phyloP scores from a whole-genome alignment of 2,329 filamentous ascomycete species.

The Cladophialophora bantiana region DNA sequence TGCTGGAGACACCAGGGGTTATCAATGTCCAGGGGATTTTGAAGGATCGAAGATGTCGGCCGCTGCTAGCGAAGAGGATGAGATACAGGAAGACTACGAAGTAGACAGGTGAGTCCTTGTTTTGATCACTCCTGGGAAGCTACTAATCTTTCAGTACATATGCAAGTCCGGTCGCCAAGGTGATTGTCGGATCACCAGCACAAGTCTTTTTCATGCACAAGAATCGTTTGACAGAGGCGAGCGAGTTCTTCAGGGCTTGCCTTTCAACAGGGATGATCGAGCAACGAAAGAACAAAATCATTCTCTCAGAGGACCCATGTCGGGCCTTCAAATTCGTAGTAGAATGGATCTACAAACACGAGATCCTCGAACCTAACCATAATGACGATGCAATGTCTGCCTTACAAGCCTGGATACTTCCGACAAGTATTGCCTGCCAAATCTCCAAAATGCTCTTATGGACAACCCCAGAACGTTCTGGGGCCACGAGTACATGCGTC shows the following conservation, averaged over 20 bases:
- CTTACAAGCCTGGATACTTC: background rate
- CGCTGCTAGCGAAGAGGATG: background rate
- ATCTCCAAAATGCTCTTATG: background rate
- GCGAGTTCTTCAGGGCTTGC: background rate
- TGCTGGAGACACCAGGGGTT: background rate
- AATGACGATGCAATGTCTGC: background rate
- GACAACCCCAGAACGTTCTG: background rate
- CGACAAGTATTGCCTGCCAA: background rate
- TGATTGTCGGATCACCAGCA: background rate
- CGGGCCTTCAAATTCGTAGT: background rate
- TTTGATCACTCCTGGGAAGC: background rate
- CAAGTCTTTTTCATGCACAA: background rate
- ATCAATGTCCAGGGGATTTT: background rate
- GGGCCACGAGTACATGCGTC: background rate
- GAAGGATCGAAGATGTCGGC: background rate
- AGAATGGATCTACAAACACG: background rate
- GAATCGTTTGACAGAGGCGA: background rate
- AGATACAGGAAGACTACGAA: background rate
- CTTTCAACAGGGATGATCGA: background rate
- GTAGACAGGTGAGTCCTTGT: background rate
- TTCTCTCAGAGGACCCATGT: background rate
- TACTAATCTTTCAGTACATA: background rate
- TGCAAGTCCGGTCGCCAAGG: background rate
- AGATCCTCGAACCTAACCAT: background rate
- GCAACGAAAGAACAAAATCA: background rate